Percentiles rank a stretch among this genome's conserved stretches.
Conservation (phyloP, 352 stramenopile species). For the Phytophthora pistaciae region DNA sequence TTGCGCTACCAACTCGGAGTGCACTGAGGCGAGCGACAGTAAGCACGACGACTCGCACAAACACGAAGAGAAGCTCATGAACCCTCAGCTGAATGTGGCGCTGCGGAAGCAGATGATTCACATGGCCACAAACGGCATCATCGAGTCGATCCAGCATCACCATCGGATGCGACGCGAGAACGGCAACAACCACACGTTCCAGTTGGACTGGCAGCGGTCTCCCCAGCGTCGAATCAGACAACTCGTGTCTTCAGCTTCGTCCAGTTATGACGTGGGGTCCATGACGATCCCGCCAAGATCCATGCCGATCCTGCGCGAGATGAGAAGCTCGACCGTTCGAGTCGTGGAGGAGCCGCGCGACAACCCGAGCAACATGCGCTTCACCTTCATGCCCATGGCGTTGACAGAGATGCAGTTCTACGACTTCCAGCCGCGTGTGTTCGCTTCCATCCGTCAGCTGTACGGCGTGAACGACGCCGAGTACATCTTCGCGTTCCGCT, state of each 20-base stretch:
- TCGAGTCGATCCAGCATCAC: conserved; percentile 87
- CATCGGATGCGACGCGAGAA: conserved; percentile 74
- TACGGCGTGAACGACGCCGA: conserved; percentile 77
- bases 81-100: conserved; percentile 88
- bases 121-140: conserved; percentile 90
- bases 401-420: conserved; percentile 91
- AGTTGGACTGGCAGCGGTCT: conserved; percentile 81
- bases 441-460: conserved; percentile 77
- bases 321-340: conserved; percentile 66
- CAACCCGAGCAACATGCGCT: conserved; percentile 48
- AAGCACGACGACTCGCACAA: conserved; percentile 29
- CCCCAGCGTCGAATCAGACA: conserved; percentile 61
- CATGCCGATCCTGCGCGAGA: conserved; percentile 35
- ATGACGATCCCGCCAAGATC: conserved; percentile 43
- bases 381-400: conserved; percentile 73
- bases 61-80: conserved; percentile 59
- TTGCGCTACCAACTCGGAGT: conserved; percentile 19
- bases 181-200: conserved; percentile 83
- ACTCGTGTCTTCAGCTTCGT: conserved; percentile 46
- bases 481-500: conserved; percentile 82
- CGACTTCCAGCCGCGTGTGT: conserved; percentile 85
- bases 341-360: conserved; percentile 68
- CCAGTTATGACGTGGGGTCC: conserved; percentile 34
- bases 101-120: conserved; percentile 90
- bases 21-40: conserved; percentile 22